phyloP scores from a whole-genome alignment of 78 protist species.

The Isochrysis galbana region DNA sequence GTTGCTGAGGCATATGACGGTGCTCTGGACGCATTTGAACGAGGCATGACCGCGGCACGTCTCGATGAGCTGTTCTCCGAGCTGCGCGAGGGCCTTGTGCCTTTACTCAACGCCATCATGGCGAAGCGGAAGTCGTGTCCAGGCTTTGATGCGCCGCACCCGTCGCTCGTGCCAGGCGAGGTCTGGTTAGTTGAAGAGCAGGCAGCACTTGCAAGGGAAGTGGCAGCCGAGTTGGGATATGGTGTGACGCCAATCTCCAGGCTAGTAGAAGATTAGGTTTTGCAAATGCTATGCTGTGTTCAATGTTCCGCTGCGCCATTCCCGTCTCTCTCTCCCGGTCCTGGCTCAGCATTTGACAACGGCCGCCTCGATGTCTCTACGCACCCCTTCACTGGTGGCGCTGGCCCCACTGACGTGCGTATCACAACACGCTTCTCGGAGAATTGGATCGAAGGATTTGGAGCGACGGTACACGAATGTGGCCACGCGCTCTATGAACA shows the following conservation, averaged over 20 bases:
- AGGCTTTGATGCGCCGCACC: not conserved
- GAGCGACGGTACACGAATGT: slow-evolving; percentile 42
- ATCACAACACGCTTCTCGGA: slow-evolving; percentile 54
- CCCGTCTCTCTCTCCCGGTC: no score
- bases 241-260: no score
- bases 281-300: no score
- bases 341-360: not conserved
- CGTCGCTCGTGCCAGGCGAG: not conserved
- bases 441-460: slow-evolving; percentile 7
- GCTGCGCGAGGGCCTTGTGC: not conserved
- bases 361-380: slow-evolving; percentile 45
- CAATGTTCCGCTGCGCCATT: no score
- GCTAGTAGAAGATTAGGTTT: no score
- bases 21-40: slow-evolving; percentile 20
- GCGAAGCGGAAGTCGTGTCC: not conserved
- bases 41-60: slow-evolving; percentile 1
- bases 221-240: slow-evolving; percentile 12
- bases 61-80: not conserved
- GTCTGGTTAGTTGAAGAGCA: not conserved
- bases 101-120: not conserved
- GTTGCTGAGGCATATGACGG: not conserved
- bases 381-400: slow-evolving; percentile 45
- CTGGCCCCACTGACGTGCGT: slow-evolving; percentile 36
- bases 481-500: slow-evolving; percentile 58
- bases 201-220: not conserved